Base-by-base conservation (phyloP, 2,329 filamentous ascomycete species). In the Ophiostoma sp. region DNA sequence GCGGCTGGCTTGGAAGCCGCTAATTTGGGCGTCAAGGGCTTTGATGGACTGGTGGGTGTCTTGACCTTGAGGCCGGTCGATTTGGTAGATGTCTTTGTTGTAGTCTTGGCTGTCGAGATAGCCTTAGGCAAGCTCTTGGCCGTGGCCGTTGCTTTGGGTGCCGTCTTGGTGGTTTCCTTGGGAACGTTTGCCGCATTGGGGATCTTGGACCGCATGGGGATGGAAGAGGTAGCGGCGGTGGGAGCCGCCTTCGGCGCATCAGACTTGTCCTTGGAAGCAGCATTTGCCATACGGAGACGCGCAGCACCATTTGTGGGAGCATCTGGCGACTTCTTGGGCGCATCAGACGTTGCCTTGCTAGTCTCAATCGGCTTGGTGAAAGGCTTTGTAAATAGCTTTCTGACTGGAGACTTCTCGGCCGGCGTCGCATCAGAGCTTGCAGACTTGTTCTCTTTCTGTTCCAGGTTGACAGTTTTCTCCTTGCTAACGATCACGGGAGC, bases 41-140 rank as follows among this genome's bases (percentile, higher is more conserved):
- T 77, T 6, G 74, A 68, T 6, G 77, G 75, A 68, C 73, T 81
- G 40, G 76, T 80, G 3, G 78, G 77, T 2, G 77, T 77, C 71
- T 78, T 83, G 44, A 60, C 38, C 2, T 76, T 71, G 6, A 73
- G 70, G 1, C 75, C 74, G 0, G 80, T 77, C 0, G 80, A 80
- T 69, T 60, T 60, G 11, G 55, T 81, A 11, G 71, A 75, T 11
- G 75, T 71, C 68, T 76, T 81, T 4, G 76, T 68, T 2, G 75
- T 71, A 14, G 77, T 69, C 70, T 78, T 79, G 60, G 72, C 70
- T 5, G 76, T 70, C 12, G 75, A 74, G 66, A 77, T 77, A 6
- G 74, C 66, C 71, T 79, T 81, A 5, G 75, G 69, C 2, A 41
- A 60, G 38, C 38, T 65, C 18, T 69, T 71, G 12, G 60, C 6